A percentile compares a stretch with the other conserved stretches of the same genome.
Evolutionary conservation across 2,329 filamentous ascomycete species (phyloP).

Genomic region (Pestalotiopsis sp.): DNA sequence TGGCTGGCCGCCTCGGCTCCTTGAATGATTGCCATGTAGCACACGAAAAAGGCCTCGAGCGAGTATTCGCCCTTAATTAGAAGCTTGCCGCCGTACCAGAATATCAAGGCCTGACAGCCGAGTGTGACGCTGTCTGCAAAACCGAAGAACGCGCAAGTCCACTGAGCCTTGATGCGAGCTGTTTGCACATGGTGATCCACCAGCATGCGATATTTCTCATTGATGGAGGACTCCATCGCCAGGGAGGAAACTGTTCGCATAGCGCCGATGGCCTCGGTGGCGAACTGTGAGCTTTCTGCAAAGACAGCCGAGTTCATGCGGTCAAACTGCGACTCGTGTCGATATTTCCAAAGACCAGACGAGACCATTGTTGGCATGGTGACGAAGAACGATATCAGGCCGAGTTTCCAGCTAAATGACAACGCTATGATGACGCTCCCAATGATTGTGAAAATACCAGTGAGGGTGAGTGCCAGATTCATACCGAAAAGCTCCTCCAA

Average conservation of each 20-base stretch:
- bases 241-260: constrained; percentile 70
- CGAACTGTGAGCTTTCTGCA: constrained; percentile 69
- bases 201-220: constrained; percentile 58
- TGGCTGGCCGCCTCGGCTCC: constrained; percentile 66
- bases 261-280: constrained; percentile 69
- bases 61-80: constrained; percentile 49
- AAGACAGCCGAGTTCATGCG: constrained; percentile 67
- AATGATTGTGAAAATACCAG: constrained; percentile 59
- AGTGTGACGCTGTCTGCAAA: constrained; percentile 67
- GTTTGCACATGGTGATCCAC: constrained; percentile 56
- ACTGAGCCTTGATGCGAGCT: constrained; percentile 61
- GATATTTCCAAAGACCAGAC: constrained; percentile 48
- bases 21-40: constrained; percentile 65
- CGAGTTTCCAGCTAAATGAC: constrained; percentile 72
- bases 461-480: constrained; percentile 56
- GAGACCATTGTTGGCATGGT: constrained; percentile 48
- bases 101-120: constrained; percentile 60
- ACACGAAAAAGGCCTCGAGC: constrained; percentile 49
- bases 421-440: constrained; percentile 67
- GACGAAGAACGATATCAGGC: constrained; percentile 62
- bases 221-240: constrained; percentile 61
- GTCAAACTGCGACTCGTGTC: constrained; percentile 63
- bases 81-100: constrained; percentile 64
- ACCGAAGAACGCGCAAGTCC: constrained; percentile 64
- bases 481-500: constrained; percentile 56